Evolutionary conservation across 2,329 filamentous ascomycete genomes (phyloP), one percentile per base, ranked within the genome.

Genomic region (Alternaria gaisen): DNA sequence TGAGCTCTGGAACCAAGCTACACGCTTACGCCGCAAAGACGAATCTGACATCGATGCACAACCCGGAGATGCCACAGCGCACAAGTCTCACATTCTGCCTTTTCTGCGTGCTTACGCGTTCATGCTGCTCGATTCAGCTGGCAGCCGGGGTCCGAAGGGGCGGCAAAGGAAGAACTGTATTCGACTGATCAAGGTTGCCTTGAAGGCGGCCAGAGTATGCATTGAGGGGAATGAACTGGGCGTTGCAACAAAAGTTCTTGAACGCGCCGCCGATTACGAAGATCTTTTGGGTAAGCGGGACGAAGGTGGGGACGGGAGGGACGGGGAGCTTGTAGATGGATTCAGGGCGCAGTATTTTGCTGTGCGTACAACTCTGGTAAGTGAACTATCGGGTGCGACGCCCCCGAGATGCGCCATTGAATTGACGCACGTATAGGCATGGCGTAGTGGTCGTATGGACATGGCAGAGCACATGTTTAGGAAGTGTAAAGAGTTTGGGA

Each of bases 401-500:
- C 20, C 26, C n/a, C 28, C 4, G 7, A 18, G 16, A 12, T 18
- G n/a, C 7, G 20, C 16, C 20, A 20, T 26, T 12, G 22, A 22
- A 30, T 26, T 50, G 43, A 65, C 24, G 9, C 8, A 6, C 5
- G 11, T 34, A 20, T 26, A 94, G 92, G 86, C 89, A 30, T 97
- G 90, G 88, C 88, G 88, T 68, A 89, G 93, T 72, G 83, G 87
- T 41, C 86, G 90, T 41, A 82, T 91, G 14, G 91, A 94, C 58
- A 85, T 93, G 48, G 91, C 92, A 28, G 92, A 97, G 56, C 88
- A 92, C 75, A 88, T 95, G 83, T 94, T 90, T 76, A 78, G 78
- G 36, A 91, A 91, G 68, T 78, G 87, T 47, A 68, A 79, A 62
- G n/a, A 73, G 14, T 42, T 72, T 11, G 75, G 79, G 10, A 76